phyloP scores from a whole-genome alignment of 2,329 filamentous ascomycete genomes.

The Aureobasidium vineae region DNA sequence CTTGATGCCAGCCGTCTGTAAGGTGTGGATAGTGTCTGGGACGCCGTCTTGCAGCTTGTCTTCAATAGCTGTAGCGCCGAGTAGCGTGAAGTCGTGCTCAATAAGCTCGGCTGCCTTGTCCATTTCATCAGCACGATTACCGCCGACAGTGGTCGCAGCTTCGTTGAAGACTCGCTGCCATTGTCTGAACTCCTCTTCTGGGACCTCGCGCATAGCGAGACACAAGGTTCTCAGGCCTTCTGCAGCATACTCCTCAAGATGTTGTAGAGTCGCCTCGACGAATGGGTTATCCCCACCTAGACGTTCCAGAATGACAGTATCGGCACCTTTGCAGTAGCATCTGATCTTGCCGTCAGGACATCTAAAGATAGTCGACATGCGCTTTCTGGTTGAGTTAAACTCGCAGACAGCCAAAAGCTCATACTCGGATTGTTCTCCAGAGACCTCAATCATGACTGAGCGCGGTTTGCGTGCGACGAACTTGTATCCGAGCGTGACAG shows the following conservation, averaged over 20 bases:
- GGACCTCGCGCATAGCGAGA: constrained; percentile 87
- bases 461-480: constrained; percentile 89
- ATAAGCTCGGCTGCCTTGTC: constrained; percentile 97
- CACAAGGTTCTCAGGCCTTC: constrained; percentile 94
- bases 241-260: constrained; percentile 97
- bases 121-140: constrained; percentile 88
- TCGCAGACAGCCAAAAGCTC: constrained; percentile 96
- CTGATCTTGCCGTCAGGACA: constrained; percentile 95
- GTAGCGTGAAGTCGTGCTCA: constrained; percentile 83
- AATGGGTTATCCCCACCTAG: constrained; percentile 74
- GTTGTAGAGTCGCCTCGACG: constrained; percentile 84
- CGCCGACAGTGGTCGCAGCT: constrained; percentile 84
- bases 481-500: constrained; percentile 77
- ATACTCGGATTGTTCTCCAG: constrained; percentile 73
- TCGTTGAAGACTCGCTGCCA: constrained; percentile 86
- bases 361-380: constrained; percentile 97
- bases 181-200: constrained; percentile 82
- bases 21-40: constrained; percentile 94
- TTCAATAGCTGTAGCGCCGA: constrained; percentile 96
- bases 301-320: constrained; percentile 95
- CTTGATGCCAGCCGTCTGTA: constrained; percentile 97
- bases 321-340: constrained; percentile 93
- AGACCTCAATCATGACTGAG: constrained; percentile 77
- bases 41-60: constrained; percentile 96
- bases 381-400: constrained; percentile 96